Percentiles rank a stretch among this genome's conserved stretches.
Conservation (phyloP, 2,329 filamentous ascomycete species). For the Trichoderma atrobrunneum region DNA sequence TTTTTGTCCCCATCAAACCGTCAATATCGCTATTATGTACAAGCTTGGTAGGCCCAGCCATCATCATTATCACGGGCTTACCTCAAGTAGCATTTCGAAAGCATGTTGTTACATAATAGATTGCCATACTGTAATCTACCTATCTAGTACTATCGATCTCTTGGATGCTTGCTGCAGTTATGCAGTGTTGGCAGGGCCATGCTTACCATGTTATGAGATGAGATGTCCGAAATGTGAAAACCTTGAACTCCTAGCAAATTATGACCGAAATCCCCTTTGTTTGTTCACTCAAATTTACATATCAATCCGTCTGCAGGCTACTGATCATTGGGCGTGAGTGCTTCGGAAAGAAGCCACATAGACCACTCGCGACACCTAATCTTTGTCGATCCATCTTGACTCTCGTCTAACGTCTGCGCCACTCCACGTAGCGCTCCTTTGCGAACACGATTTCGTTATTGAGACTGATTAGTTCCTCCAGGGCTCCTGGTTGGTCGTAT, state of each 20-base stretch:
- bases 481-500: background rate
- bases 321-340: background rate
- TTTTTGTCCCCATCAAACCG: too few relatives aligned
- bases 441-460: background rate
- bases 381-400: background rate
- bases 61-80: too few relatives aligned
- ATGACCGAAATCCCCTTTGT: background rate
- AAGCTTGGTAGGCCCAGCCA: too few relatives aligned
- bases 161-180: background rate
- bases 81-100: too few relatives aligned
- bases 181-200: background rate
- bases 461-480: background rate
- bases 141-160: background rate
- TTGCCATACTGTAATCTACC: background rate
- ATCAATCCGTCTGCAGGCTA: background rate
- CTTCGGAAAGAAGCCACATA: background rate
- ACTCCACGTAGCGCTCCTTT: constrained; percentile 9
- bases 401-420: background rate
- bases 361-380: background rate
- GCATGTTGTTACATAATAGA: background rate
- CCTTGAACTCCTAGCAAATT: background rate
- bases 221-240: background rate
- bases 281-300: background rate
- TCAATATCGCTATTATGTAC: too few relatives aligned
- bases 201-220: background rate